A percentile compares a stretch with the other conserved stretches of the same genome.
phyloP scores from a whole-genome alignment of 441 rosid species.

The Corymbia citriodora region DNA sequence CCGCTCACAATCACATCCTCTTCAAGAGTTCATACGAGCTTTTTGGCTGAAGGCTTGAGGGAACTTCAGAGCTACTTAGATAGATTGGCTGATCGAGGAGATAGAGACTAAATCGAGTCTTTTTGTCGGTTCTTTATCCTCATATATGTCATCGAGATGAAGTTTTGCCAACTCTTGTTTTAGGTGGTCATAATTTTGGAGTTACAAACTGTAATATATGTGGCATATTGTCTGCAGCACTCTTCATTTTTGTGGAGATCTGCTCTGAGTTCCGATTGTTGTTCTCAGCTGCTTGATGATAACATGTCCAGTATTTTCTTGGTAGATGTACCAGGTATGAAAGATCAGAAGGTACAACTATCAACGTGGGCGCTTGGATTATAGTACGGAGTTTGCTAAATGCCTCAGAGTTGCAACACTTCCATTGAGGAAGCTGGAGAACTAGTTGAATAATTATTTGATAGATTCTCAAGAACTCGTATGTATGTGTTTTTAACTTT shows the following conservation, averaged over 20 bases:
- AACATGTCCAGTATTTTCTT: background rate
- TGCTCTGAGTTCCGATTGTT: background rate
- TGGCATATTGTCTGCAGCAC: background rate
- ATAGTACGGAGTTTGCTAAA: background rate
- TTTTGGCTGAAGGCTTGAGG: background rate
- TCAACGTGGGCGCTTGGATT: background rate
- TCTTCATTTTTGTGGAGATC: background rate
- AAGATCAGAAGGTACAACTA: background rate
- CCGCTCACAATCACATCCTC: conserved; percentile 60
- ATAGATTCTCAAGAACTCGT: no score
- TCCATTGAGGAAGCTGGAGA: background rate
- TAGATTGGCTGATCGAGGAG: background rate
- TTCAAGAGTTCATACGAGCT: conserved; percentile 35
- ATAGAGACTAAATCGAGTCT: background rate
- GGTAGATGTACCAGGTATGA: background rate
- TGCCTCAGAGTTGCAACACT: background rate
- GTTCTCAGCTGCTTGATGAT: background rate
- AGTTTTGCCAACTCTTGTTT: background rate
- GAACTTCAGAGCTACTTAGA: background rate
- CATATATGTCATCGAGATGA: background rate
- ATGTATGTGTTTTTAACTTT: no score
- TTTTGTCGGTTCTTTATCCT: background rate
- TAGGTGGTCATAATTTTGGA: background rate
- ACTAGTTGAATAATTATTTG: background rate
- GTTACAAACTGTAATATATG: background rate